Base-by-base conservation (phyloP, 345 rosid species). In the Physaria fendleri region DNA sequence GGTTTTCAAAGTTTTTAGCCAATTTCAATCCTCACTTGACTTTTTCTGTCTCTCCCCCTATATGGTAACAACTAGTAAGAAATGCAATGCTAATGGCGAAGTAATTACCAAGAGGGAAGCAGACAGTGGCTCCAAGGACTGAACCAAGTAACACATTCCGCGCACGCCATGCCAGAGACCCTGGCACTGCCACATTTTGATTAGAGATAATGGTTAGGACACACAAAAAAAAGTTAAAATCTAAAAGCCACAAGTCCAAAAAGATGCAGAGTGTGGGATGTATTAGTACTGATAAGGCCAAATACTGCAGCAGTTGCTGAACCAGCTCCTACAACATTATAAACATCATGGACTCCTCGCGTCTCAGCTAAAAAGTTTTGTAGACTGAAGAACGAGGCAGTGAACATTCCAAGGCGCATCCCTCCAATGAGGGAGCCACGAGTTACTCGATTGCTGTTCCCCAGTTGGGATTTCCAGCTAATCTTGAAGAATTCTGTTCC, bases 351-450 rank as follows among this genome's bases (percentile, higher is more conserved):
- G 6, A 83, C 79, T 32, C 86, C 89, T 37, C 91, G 78, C 21
- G 80, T 78, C 80, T 92, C 95, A 41, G 95, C 88, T 28, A 92
- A 76, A 60, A 89, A 64, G 63, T 89, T 82, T 43, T 92, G 95
- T 34, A 93, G 62, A 57, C 94, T 76, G 34, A 30, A 93, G 70
- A 84, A 92, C 0, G 77, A 84, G 47, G 99, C 97, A 17, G 95
- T 93, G 65, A 86, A 93, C 87, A 82, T 72, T 39, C 99, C 97
- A 60, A 93, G 95, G 1, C 99, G 86, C 40, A 86, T 77, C 45
- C 97, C 97, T 33, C 99, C 95, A 43, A 89, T 75, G 16, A 89
- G 82, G 4, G 99, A 89, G 63, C 97, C 97, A 32, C 88, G 91
- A 58, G 97, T 81, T n/a, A 89, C 93, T 54, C 89, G 72, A 95